A percentile compares a stretch with the other conserved stretches of the same genome.
phyloP scores from a whole-genome alignment of 768 basidiomycete genomes.

The Chalciporus chontae region DNA sequence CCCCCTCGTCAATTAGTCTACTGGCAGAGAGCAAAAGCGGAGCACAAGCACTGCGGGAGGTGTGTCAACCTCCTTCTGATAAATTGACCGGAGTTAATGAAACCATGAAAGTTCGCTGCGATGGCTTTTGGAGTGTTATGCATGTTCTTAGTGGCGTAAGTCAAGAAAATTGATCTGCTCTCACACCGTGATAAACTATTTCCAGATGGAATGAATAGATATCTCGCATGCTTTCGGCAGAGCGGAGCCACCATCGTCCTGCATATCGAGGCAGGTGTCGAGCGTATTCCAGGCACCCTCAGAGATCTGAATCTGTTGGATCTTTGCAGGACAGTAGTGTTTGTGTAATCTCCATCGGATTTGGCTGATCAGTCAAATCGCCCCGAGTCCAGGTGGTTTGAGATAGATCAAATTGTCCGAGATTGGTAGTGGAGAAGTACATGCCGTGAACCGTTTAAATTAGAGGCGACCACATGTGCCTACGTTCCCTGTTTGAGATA shows the following conservation, averaged over 20 bases:
- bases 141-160: constrained; percentile 92
- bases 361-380: too few relatives aligned
- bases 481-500: constrained; percentile 8
- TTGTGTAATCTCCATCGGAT: too few relatives aligned
- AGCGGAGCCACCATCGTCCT: constrained; percentile 2
- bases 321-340: neutral
- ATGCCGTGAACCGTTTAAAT: constrained; percentile 31
- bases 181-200: constrained; percentile 17
- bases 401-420: constrained; percentile 7
- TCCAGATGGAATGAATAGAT: constrained; percentile 76
- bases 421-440: constrained; percentile 3
- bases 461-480: constrained; percentile 14
- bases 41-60: constrained; percentile 89
- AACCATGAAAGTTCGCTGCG: constrained; percentile 67
- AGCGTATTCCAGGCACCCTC: constrained; percentile 1
- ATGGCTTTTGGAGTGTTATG: constrained; percentile 89
- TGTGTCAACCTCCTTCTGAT: constrained; percentile 23
- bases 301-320: constrained; percentile 1
- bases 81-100: constrained; percentile 17
- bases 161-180: constrained; percentile 23
- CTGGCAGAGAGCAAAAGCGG: constrained; percentile 85
- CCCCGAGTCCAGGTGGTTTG: neutral
- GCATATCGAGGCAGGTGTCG: neutral
- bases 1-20: constrained; percentile 45
- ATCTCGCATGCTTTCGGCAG: neutral